Evolutionary conservation across 352 stramenopile species (phyloP).

Genomic region (Pythium diclinum): DNA sequence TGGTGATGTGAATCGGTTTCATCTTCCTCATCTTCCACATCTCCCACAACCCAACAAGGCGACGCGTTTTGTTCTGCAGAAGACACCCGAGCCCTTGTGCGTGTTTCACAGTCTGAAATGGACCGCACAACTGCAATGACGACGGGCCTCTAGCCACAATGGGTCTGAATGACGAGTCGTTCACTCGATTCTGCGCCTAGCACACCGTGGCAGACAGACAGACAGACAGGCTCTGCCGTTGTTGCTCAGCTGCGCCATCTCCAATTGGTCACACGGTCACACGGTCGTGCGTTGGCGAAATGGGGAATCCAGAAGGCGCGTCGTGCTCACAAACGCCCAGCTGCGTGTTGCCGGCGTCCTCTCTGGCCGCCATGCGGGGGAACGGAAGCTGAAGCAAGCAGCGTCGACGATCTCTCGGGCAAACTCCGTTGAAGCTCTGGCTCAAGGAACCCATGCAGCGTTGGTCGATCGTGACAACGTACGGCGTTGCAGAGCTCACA

Average conservation of each 20-base stretch:
- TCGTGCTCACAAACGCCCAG: slow-evolving; percentile 1
- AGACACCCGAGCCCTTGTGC: slow-evolving; percentile 1
- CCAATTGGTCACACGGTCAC: background rate
- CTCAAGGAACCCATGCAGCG: background rate
- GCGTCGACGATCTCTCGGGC: background rate
- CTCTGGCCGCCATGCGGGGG: background rate
- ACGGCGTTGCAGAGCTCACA: background rate
- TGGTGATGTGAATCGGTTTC: background rate
- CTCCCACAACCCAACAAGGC: background rate
- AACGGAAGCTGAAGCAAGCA: slow-evolving; percentile 1
- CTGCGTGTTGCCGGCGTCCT: background rate
- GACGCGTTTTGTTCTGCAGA: background rate
- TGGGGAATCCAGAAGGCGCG: background rate
- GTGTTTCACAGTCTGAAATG: background rate
- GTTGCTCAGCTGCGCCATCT: background rate
- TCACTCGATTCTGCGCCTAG: no score
- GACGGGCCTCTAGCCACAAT: background rate
- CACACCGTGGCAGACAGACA: background rate
- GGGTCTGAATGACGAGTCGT: background rate
- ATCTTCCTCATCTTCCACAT: background rate
- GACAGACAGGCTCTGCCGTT: background rate
- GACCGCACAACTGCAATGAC: no score
- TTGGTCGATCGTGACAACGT: background rate
- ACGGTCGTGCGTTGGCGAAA: background rate
- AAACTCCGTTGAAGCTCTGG: background rate